These are phyloP conservation scores for Ramaria rubella DNA, from an alignment of 768 basidiomycete species.

Conservation along the genomic window DNA sequence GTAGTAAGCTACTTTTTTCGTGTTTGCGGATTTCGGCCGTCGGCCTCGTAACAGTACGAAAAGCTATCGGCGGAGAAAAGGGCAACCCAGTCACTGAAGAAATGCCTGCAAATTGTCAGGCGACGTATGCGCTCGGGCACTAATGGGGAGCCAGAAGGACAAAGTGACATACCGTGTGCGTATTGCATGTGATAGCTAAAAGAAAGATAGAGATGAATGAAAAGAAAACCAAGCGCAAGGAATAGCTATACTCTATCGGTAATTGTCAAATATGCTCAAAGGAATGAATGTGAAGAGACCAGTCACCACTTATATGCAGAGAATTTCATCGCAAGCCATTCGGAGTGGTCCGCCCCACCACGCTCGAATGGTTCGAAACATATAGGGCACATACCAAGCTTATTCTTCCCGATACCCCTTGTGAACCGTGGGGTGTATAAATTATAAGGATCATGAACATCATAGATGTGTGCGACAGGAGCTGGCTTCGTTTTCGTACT, in stretches of 20 bases:
- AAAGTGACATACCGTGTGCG: constrained; percentile 48
- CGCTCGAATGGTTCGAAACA: constrained; percentile 55
- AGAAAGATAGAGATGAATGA: not conserved
- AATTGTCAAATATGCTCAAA: not conserved
- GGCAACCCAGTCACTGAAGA: constrained; percentile 62
- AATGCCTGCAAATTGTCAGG: constrained; percentile 42
- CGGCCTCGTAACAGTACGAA: constrained; percentile 42
- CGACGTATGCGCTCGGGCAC: constrained; percentile 3
- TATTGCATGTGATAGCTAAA: constrained; percentile 80
- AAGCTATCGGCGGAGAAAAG: constrained; percentile 69
- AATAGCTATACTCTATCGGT: not conserved
- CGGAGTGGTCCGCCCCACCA: constrained; percentile 54
- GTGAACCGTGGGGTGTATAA: constrained; percentile 77
- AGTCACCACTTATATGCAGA: constrained; percentile 77
- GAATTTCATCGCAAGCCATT: constrained; percentile 76
- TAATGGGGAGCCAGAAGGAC: not conserved
- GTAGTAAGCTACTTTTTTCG: constrained; percentile 51
- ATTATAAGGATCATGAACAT: constrained; percentile 54
- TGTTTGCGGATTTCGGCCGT: constrained; percentile 41
- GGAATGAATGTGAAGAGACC: not conserved
- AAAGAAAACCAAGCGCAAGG: not conserved
- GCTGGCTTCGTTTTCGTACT: constrained; percentile 3
- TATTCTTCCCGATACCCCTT: constrained; percentile 57
- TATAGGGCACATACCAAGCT: constrained; percentile 73
- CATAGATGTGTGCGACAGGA: constrained; percentile 36